Evolutionary conservation across 1,139 yeast genomes (phyloP).

Genomic region (Protomyces lactucae-debilis): DNA sequence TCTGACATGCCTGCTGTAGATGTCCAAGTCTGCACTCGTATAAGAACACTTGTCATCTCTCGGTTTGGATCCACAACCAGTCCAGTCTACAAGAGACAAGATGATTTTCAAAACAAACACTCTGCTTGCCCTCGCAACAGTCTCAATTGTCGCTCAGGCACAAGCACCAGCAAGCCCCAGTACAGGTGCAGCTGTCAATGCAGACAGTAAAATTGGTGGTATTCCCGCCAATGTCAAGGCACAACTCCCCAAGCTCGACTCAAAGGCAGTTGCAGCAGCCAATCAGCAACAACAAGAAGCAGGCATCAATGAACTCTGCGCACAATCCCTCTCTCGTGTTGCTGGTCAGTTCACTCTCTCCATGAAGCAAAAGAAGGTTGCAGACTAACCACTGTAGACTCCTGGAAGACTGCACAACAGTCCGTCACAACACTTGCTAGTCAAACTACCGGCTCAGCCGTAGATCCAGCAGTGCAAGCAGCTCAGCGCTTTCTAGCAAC

Average conservation of each 20-base stretch:
- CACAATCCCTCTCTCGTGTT: constrained; percentile 14
- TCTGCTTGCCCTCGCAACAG: background rate
- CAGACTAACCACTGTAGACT: background rate
- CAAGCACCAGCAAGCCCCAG: background rate
- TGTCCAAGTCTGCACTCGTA: too few species aligned
- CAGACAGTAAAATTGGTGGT: background rate
- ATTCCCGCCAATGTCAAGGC: background rate
- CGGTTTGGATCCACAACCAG: too few species aligned
- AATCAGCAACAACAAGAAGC: constrained; percentile 18
- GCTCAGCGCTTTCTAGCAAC: constrained; percentile 15
- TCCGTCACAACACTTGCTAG: constrained; percentile 10
- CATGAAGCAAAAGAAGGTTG: background rate
- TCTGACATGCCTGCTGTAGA: too few species aligned
- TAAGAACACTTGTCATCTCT: too few species aligned
- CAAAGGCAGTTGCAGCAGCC: constrained; percentile 13
- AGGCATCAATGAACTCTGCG: constrained; percentile 22
- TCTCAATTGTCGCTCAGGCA: background rate
- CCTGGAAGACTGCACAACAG: constrained; percentile 16
- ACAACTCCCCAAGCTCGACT: constrained; percentile 10
- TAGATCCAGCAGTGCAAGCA: constrained; percentile 22
- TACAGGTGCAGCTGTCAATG: background rate
- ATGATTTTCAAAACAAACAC: background rate
- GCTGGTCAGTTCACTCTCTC: background rate
- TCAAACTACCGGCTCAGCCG: constrained; percentile 1
- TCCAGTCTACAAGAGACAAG: too few species aligned